Evolutionary conservation across 2,329 filamentous ascomycete genomes (phyloP), one percentile per base, ranked within the genome.

Genomic region (Colletotrichum agaves): DNA sequence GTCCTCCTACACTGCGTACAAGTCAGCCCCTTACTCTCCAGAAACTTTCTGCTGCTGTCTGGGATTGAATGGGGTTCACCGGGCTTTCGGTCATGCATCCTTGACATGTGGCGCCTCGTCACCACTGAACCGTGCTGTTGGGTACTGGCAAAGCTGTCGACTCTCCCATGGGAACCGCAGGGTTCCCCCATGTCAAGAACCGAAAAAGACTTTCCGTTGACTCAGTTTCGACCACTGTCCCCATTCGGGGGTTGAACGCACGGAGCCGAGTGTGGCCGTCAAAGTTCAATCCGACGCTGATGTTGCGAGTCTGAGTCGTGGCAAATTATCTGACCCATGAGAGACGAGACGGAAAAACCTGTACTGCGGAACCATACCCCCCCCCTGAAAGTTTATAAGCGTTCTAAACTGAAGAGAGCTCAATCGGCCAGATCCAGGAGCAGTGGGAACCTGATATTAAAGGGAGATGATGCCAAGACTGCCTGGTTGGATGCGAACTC

Each of bases 391-490:
- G n/a, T n/a, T n/a, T n/a, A n/a, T n/a, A n/a, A n/a, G n/a, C n/a
- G n/a, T n/a, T n/a, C n/a, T n/a, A n/a, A n/a, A n/a, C n/a, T n/a
- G n/a, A n/a, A n/a, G n/a, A n/a, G n/a, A n/a, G n/a, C n/a, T n/a
- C n/a, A n/a, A n/a, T n/a, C n/a, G n/a, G n/a, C n/a, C n/a, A n/a
- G n/a, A n/a, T n/a, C n/a, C n/a, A n/a, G n/a, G n/a, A n/a, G n/a
- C n/a, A n/a, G n/a, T n/a, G n/a, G n/a, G n/a, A n/a, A n/a, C 35
- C 47, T 63, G 63, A 67, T 67, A 67, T 67, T 67, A 63, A 67
- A 50, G 63, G 50, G 63, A 67, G 39, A 33, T 52, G 27, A 41
- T 44, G 52, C 35, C 27, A 57, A 57, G 37, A 19, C 31, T n/a
- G n/a, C 27, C 12, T 47, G 35, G n/a, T 50, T 27, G 27, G 35